Evolutionary conservation across 2,329 filamentous ascomycete genomes (phyloP), one percentile per base, ranked within the genome.

Genomic region (Diaporthe vaccinii): DNA sequence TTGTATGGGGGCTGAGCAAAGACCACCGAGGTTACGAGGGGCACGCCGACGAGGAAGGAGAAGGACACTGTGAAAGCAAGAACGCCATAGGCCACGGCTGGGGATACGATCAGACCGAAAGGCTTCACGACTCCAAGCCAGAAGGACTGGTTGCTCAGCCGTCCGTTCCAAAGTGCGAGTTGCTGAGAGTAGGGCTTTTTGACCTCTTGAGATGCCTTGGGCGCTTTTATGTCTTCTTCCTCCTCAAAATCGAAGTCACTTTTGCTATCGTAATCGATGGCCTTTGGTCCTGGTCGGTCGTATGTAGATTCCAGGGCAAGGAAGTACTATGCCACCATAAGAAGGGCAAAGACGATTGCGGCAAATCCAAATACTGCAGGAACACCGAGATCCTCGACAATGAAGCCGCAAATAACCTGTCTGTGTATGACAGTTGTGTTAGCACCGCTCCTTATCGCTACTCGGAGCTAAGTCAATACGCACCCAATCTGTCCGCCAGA

Each of bases 371-470:
- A 73, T 7, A 61, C 49, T 7, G 58, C 55, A 34, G 57, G 36
- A 14, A 73, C 71, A 39, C 71, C 71, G 57, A 73, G 49, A 51
- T 58, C 58, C 22, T 73, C 71, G 57, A 73, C 67, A n/a, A 73
- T 36, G 58, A 73, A 73, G 17, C 71, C 71, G 25, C 57, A 51
- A 36, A 73, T 53, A 39, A 73, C 62, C 58, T 73, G 71, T 57
- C 53, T 57, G 53, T 57, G 28, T 34, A 57, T 34, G 28, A 57
- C 28, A 34, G 5, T 20, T 57, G 28, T 22, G 28, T 57, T 34
- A 57, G 28, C 34, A 34, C 28, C 17, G 15, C 20, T 34, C 53
- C 7, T 34, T 34, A 34, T 57, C 53, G 53, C 53, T 57, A 34
- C 53, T 57, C 3, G 25, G 28, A 57, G 53, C 53, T 20, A 34